Evolutionary conservation across 2,329 filamentous ascomycete species (phyloP), one percentile per base, ranked within the genome.

Genomic region (Penicillium fuscoglaucum): DNA sequence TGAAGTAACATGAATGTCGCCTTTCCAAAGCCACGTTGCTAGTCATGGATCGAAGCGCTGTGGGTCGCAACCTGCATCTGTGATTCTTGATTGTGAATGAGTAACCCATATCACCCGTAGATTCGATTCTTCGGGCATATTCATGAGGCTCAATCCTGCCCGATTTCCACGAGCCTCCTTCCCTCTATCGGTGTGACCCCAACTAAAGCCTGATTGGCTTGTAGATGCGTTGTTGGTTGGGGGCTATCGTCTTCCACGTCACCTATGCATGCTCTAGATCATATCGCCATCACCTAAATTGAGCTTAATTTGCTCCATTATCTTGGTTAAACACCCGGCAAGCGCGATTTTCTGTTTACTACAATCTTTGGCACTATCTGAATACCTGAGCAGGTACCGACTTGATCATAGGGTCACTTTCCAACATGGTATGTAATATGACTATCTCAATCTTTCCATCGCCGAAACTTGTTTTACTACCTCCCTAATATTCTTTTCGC

Each of bases 291-390:
- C 21, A 26, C 21, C 5, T 31, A 24, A 54, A 58, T 48, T 44
- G 43, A 47, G 50, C 37, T 54, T 54, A 43, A 58, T 58, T 58
- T 54, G 19, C 50, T 48, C 4, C 3, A 43, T n/a, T 43, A 21
- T 29, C 3, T 4, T 2, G 0, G 9, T 17, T 24, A 6, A 10
- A 17, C 13, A 0, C 8, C 13, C 2, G 35, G n/a, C 40, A 57
- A 57, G 47, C 47, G 47, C 29, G 9, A 57, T 45, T 46, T 54
- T 47, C 31, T 21, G 12, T 13, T 28, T 28, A 26, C 6, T 17
- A 15, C 5, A 35, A 33, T 52, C 19, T 19, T 46, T 37, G 21
- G 21, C 6, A 19, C 26, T 19, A 15, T 13, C 50, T 35, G 24
- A n/a, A 45, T 52, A 26, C 19, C 17, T 9, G 4, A 5, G 7